Percentiles rank a stretch among this genome's conserved stretches.
Evolutionary conservation across 495 filamentous ascomycete genomes (phyloP).

Genomic region (Diplogelasinospora grovesii): DNA sequence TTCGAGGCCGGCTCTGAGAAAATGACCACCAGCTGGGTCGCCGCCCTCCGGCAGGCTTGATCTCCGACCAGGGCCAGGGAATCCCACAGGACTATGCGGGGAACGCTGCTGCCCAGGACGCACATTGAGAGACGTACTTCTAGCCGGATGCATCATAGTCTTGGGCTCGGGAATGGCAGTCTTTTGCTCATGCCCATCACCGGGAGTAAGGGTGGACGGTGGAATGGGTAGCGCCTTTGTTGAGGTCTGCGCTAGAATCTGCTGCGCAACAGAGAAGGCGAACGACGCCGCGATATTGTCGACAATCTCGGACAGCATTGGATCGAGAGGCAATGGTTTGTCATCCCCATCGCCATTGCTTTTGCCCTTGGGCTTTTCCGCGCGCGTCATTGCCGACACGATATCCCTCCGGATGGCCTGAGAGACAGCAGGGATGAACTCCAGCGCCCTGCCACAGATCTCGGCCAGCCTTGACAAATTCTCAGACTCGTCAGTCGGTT

Average conservation of each 20-base stretch:
- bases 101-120: constrained; percentile 23
- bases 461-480: constrained; percentile 72
- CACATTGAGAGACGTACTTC: constrained; percentile 44
- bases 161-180: constrained; percentile 53
- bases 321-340: constrained; percentile 15
- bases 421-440: constrained; percentile 73
- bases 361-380: constrained; percentile 18
- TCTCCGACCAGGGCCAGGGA: constrained; percentile 30
- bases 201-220: constrained; percentile 45
- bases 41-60: constrained; percentile 22
- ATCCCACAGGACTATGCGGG: constrained; percentile 40
- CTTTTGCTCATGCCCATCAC: constrained; percentile 43
- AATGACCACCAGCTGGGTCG: constrained; percentile 23
- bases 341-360: constrained; percentile 7
- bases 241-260: constrained; percentile 69
- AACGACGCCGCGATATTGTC: constrained; percentile 82
- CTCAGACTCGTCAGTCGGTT: constrained; percentile 55
- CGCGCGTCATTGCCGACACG: constrained; percentile 34
- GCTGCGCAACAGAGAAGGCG: constrained; percentile 70
- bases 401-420: constrained; percentile 74
- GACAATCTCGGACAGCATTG: constrained; percentile 47
- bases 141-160: constrained; percentile 55
- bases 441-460: constrained; percentile 67
- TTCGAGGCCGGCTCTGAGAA: constrained; percentile 62
- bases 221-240: constrained; percentile 62